A percentile compares a stretch with the other conserved stretches of the same genome.
phyloP scores from a whole-genome alignment of 2,329 filamentous ascomycete species.

The Pleomassaria siparia region DNA sequence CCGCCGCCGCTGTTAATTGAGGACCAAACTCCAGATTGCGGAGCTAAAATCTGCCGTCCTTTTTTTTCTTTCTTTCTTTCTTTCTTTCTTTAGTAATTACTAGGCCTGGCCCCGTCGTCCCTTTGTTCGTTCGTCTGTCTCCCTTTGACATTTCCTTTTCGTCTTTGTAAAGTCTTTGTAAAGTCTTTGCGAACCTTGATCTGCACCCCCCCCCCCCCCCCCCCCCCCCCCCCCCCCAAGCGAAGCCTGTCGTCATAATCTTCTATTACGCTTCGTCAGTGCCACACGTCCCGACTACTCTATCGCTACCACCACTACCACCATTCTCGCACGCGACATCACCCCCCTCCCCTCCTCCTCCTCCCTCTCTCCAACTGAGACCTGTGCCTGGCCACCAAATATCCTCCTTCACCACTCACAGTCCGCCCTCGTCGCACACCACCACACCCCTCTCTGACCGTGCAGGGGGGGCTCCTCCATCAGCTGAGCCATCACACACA shows the following conservation, averaged over 20 bases:
- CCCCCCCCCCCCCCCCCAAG: not conserved
- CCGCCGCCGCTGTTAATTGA: not conserved
- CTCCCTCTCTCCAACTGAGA: too few relatives aligned
- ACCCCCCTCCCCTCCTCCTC: conserved; percentile 15
- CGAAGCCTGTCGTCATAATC: not conserved
- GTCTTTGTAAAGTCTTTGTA: conserved; percentile 5
- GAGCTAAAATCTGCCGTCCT: conserved; percentile 25
- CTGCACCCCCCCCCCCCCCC: conserved; percentile 6
- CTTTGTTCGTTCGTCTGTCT: not conserved
- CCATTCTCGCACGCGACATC: conserved; percentile 23
- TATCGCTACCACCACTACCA: conserved; percentile 1
- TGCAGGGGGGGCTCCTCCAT: conserved; percentile 26
- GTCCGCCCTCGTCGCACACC: conserved; percentile 20
- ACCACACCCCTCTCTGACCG: conserved; percentile 20
- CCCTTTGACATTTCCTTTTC: conserved; percentile 17
- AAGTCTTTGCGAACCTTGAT: too few relatives aligned
- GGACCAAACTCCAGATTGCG: conserved; percentile 15
- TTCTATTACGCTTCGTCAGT: not conserved
- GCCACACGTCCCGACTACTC: conserved; percentile 9
- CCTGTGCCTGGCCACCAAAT: conserved; percentile 19
- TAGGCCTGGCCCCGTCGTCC: too few relatives aligned
- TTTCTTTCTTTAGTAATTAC: too few relatives aligned
- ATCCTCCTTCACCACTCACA: conserved; percentile 29
- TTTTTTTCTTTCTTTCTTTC: conserved; percentile 12
- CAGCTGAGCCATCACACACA: conserved; percentile 37